Conservation (phyloP, 345 rosid species). For the Camelina laxa region DNA sequence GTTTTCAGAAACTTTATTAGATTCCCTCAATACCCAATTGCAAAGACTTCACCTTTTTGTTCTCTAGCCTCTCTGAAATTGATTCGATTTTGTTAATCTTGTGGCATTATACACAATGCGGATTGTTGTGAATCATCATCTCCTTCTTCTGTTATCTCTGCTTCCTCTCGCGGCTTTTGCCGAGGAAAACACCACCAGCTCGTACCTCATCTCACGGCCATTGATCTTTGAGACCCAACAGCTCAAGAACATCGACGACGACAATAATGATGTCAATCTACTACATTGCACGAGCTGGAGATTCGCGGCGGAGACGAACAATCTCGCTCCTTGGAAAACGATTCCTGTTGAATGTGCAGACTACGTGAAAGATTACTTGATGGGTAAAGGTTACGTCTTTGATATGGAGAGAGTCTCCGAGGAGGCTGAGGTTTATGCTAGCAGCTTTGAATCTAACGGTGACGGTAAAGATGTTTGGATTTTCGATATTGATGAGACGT, state of each 20-base stretch:
- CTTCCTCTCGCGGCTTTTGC: constrained; percentile 47
- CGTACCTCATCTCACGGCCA: constrained; percentile 60
- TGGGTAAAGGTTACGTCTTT: constrained; percentile 56
- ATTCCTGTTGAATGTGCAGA: constrained; percentile 67
- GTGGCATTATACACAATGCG: constrained; percentile 45
- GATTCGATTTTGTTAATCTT: not conserved
- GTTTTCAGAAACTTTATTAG: not conserved
- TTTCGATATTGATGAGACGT: constrained; percentile 89
- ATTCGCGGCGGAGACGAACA: constrained; percentile 78
- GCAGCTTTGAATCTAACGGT: constrained; percentile 54
- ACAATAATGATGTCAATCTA: constrained; percentile 23
- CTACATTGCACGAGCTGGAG: constrained; percentile 90
- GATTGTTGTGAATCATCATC: constrained; percentile 29
- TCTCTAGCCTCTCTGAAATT: not conserved
- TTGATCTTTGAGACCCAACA: constrained; percentile 56
- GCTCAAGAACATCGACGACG: constrained; percentile 43
- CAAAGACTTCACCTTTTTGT: not conserved
- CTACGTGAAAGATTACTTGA: constrained; percentile 62
- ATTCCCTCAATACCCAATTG: constrained; percentile 25
- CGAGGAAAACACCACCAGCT: constrained; percentile 43
- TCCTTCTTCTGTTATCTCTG: constrained; percentile 46
- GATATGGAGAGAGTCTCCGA: constrained; percentile 67
- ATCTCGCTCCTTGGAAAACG: constrained; percentile 76
- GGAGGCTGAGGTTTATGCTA: constrained; percentile 68
- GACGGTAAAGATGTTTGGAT: constrained; percentile 77